Evolutionary conservation across 73 alveolate genomes (phyloP).

Genomic region (Paramecium sonneborni): DNA sequence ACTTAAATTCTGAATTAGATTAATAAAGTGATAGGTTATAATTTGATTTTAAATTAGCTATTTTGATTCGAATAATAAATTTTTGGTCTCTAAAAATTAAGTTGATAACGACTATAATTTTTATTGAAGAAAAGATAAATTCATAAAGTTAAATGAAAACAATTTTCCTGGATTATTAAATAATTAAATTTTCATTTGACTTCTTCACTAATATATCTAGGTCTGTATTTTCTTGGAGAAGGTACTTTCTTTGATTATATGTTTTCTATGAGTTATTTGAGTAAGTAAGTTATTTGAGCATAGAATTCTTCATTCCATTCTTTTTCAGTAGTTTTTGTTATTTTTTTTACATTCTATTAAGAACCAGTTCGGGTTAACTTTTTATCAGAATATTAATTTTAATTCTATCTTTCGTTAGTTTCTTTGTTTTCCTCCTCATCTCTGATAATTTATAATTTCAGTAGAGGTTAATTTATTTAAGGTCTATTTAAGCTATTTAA

Average conservation of each 20-base stretch:
- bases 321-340: neutral
- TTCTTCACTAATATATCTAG: slow-evolving; percentile 43
- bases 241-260: neutral
- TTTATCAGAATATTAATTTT: neutral
- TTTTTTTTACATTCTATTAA: neutral
- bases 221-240: slow-evolving; percentile 12
- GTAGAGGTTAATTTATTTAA: neutral
- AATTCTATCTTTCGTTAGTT: neutral
- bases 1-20: neutral
- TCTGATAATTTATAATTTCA: neutral
- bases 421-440: neutral
- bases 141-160: neutral
- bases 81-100: neutral
- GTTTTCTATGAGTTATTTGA: neutral
- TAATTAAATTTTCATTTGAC: slow-evolving; percentile 2
- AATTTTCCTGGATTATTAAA: neutral
- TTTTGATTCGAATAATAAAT: too few species aligned
- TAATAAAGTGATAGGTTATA: neutral
- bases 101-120: neutral
- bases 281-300: neutral
- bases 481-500: neutral
- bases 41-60: too few species aligned
- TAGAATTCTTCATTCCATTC: slow-evolving; percentile 53
- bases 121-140: neutral
- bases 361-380: neutral